These are phyloP conservation scores for Sicyos edulis DNA, from an alignment of 306 rosid genomes.

Conservation along the genomic window DNA sequence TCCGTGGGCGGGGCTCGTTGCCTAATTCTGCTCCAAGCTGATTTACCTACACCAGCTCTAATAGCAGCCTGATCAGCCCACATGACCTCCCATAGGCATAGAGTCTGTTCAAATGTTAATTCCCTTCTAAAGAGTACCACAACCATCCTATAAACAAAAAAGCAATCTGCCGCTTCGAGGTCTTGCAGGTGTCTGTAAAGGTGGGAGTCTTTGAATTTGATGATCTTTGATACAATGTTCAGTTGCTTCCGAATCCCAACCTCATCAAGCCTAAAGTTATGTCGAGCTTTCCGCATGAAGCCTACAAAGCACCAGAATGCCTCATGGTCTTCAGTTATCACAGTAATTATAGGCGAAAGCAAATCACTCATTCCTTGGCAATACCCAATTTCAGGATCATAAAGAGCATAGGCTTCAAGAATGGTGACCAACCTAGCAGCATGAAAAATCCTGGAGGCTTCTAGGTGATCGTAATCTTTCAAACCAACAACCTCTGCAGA, in stretches of 20 bases:
- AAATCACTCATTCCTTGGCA: constrained; percentile 99
- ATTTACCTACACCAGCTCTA: constrained; percentile 84
- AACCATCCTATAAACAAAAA: constrained; percentile 96
- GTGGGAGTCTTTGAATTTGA: constrained; percentile 79
- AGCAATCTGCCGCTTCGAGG: constrained; percentile 97
- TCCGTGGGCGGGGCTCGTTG: constrained; percentile 97
- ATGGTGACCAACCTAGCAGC: constrained; percentile 91
- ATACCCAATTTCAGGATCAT: constrained; percentile 96
- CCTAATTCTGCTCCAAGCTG: constrained; percentile 94
- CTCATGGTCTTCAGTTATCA: constrained; percentile 78
- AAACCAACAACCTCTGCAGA: constrained; percentile 87
- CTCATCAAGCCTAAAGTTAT: constrained; percentile 97
- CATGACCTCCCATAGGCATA: constrained; percentile 99
- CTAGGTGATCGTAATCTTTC: constrained; percentile 87
- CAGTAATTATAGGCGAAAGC: constrained; percentile 82
- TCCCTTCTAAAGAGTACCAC: constrained; percentile 96
- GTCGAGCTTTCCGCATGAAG: constrained; percentile 97
- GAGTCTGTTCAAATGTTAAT: constrained; percentile 86
- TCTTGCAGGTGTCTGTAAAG: constrained; percentile 87
- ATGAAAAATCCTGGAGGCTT: constrained; percentile 74
- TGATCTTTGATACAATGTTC: constrained; percentile 70
- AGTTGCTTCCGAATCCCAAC: constrained; percentile 94
- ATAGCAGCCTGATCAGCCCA: constrained; percentile 99
- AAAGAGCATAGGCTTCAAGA: constrained; percentile 94
- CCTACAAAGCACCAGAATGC: constrained; percentile 99